Percentiles rank a stretch among this genome's conserved stretches.
These are phyloP conservation scores for Paxillus ammoniavirescens DNA, from an alignment of 768 basidiomycete species.

Conservation along the genomic window DNA sequence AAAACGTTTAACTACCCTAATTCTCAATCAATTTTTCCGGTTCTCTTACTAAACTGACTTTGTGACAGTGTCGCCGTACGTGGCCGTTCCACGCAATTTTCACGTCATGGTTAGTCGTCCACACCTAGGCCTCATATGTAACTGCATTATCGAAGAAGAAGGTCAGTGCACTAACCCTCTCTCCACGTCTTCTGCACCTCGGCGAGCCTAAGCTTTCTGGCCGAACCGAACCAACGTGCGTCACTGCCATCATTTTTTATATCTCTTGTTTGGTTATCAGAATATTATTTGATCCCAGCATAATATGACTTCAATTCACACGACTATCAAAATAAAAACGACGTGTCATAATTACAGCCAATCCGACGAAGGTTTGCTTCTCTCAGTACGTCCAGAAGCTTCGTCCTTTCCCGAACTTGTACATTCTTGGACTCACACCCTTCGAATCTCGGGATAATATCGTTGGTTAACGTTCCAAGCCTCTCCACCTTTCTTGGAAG, in stretches of 20 bases:
- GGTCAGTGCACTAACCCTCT: too few species aligned
- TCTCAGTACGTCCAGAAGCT: not conserved
- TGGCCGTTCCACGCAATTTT: not conserved
- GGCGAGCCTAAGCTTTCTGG: too few species aligned
- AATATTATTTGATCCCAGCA: conserved; percentile 9
- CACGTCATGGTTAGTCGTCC: conserved; percentile 20
- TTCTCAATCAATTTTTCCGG: conserved; percentile 26
- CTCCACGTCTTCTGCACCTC: too few species aligned
- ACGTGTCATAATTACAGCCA: conserved; percentile 24
- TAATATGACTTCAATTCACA: not conserved
- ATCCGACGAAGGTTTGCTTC: not conserved
- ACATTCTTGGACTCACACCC: conserved; percentile 1
- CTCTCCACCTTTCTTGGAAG: not conserved
- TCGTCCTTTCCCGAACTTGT: conserved; percentile 12
- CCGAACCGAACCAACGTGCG: too few species aligned
- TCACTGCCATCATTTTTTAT: conserved; percentile 4
- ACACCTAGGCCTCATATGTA: too few species aligned
- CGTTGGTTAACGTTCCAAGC: not conserved
- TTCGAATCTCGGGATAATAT: conserved; percentile 8
- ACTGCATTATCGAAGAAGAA: too few species aligned
- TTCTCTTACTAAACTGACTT: conserved; percentile 16
- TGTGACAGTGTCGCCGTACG: not conserved
- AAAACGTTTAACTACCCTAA: conserved; percentile 34
- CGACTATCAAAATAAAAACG: not conserved
- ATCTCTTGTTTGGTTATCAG: conserved; percentile 15